Base-by-base conservation (phyloP, 2,329 filamentous ascomycete species). In the Botrytis sinoallii region DNA sequence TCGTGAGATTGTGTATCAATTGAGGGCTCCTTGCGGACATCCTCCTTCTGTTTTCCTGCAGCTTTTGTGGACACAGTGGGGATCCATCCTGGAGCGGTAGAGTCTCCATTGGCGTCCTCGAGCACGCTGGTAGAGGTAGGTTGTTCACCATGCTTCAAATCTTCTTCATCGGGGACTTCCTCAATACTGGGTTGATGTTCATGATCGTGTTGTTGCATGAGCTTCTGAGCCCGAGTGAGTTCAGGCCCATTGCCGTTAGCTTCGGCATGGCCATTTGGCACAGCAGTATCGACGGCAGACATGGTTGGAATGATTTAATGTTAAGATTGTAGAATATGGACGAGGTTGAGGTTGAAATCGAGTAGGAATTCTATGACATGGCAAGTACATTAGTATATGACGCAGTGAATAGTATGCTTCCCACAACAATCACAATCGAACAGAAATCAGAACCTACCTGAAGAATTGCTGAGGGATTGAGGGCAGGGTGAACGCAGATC, bases 1-100 rank as follows among this genome's bases (percentile, higher is more conserved):
- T 98, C 95, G 81, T 97, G 93, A 29, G 93, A 97, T 80, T 93
- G 88, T 32, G 93, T 95, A 83, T 98, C 93, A 75, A 98, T 79
- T 61, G 84, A 77, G 73, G 79, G 79, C 48, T 79, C 77, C 63
- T 81, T 79, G 70, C 82, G 83, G 46, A 83, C 75, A 73, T 88
- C 85, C 52, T 85, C 86, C 81, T 91, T 91, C 81, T 92, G 89
- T 85, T 93, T 94, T 71, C 88, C 89, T 63, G 89, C 88, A 75
- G 89, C 87, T 83, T 92, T 93, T 70, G 88, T 84, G 75, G 89
- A 89, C 79, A 87, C 82, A 35, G 86, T 83, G 71, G 84, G 83
- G 71, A 82, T 83, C 83, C 85, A 85, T 65, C 84, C 84, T 72
- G 86, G 83, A 70, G 85, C 84, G 77, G 82, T 82, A 70, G 85